Base-by-base conservation (phyloP, 352 stramenopile genomes). In the Globisporangium spinosum region DNA sequence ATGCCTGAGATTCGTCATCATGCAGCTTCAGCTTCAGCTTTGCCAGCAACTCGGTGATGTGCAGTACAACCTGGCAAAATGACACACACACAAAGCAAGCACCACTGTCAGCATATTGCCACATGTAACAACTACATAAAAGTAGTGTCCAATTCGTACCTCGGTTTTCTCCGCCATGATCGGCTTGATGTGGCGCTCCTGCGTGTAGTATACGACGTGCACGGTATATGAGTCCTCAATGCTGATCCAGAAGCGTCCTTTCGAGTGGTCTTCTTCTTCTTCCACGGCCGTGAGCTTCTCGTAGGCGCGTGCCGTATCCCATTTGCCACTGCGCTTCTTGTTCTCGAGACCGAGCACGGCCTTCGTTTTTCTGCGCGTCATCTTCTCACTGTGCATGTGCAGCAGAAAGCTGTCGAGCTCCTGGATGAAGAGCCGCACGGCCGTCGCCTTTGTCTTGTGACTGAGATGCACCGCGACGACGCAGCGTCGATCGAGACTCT, bases 121-220 rank as follows among this genome's bases (percentile, higher is more conserved):
- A 20, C 43, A 51, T 12, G 7, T 23, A 51, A 23, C 7, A 23
- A 8, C 17, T 9, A n/a, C 22, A 23, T 51, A 8, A 51, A 51
- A 51, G 43, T 17, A 23, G 38, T 45, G 38, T 23, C 5, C 54
- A 22, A 32, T 49, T 67, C 71, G 17, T 45, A 89, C 85, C 80
- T 89, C 78, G 9, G 86, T 94, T 40, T 92, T 92, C 58, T 94
- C 86, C 0, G 67, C 70, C 70, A 90, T 77, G 22, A 92, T 63
- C 40, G 43, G 62, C 35, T 85, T 91, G 32, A 89, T 77, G 40
- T 89, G 80, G 4, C 80, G 79, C 67, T 91, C 73, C 29, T 89
- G 83, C 17, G 82, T 89, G 73, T 90, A 90, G 62, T 91, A 94
- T 8, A 90, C 82, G 32, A 92, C 71, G 57, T 92, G 74, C n/a